A percentile compares a stretch with the other conserved stretches of the same genome.
Evolutionary conservation across 176 grass and related monocot species (phyloP).

Genomic region (Olyra latifolia): DNA sequence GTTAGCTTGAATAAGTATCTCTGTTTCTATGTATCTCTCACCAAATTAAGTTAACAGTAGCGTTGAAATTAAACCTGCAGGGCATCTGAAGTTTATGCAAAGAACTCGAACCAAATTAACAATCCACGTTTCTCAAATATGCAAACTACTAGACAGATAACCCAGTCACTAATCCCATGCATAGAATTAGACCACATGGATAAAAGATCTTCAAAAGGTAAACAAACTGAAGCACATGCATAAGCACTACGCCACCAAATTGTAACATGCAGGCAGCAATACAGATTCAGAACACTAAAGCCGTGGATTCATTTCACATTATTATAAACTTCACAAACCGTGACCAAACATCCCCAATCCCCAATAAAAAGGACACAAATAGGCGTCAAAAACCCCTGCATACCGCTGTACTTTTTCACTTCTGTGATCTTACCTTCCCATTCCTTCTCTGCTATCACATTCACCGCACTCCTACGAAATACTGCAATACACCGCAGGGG

Average conservation of each 20-base stretch:
- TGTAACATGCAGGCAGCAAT: not conserved
- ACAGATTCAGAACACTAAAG: constrained; percentile 7
- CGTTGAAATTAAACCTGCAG: not conserved
- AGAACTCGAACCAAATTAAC: not conserved
- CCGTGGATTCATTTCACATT: not conserved
- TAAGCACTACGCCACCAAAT: constrained; percentile 12
- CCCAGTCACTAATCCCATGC: not conserved
- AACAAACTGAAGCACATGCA: not conserved
- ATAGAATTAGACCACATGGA: not conserved
- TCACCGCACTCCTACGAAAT: not conserved
- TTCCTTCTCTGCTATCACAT: not conserved
- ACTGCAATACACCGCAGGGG: not conserved
- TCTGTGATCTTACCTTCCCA: not conserved
- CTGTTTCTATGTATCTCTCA: constrained; percentile 2
- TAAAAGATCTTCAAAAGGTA: not conserved
- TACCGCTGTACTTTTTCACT: not conserved
- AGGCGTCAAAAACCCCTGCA: not conserved
- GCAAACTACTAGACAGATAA: not conserved
- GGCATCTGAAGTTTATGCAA: not conserved
- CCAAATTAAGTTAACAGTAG: not conserved
- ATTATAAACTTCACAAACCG: not conserved
- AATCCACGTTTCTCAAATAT: not conserved
- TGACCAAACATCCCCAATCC: not conserved
- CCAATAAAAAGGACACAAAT: not conserved
- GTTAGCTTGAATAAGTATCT: not conserved